Base-by-base conservation (phyloP, 2,329 filamentous ascomycete species). In the Penicillium janthinellum region DNA sequence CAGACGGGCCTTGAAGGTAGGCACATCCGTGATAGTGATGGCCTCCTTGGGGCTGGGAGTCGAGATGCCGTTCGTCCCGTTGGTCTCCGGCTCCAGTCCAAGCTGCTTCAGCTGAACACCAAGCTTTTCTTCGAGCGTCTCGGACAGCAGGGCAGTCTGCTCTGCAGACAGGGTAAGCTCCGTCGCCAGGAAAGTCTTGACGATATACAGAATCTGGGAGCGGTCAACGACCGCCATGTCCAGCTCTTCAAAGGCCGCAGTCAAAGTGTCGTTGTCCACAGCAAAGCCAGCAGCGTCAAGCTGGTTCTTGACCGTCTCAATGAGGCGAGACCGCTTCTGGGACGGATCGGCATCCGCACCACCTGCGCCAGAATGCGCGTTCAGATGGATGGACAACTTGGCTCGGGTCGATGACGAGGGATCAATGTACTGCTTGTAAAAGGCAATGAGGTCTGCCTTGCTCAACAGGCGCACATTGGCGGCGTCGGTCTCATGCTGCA, bases 351-450 rank as follows among this genome's bases (percentile, higher is more conserved):
- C 61, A 6, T 65, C 59, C 28, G 67, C 67, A 37, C 70, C 72
- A 4, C 77, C 76, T 28, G 81, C 79, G 31, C 83, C 81, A 2
- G 85, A 83, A 71, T 94, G 90, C 0, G 94, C 94, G 57, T 89
- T 84, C 25, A 98, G 81, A 71, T 98, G 90, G 15, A 97, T 86
- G 0, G 91, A 88, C 6, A 96, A 77, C 73, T 97, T 96, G n/a
- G 92, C 88, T 51, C 95, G 86, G 0, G 80, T 81, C 0, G 83
- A 77, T 3, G 94, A 97, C 1, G 82, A 78, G 0, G 93, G 92
- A 61, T 87, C 84, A 67, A 99, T 90, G 77, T 87, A 90, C 28
- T 85, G 83, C 35, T 86, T 80, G 79, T 88, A 98, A 77, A 96
- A 98, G 8, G 88, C 83, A 28, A 92, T 72, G 75, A 99, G 86